These are phyloP conservation scores for Diphasiastrum complanatum DNA, from an alignment of 83 land plant species.

Conservation along the genomic window DNA sequence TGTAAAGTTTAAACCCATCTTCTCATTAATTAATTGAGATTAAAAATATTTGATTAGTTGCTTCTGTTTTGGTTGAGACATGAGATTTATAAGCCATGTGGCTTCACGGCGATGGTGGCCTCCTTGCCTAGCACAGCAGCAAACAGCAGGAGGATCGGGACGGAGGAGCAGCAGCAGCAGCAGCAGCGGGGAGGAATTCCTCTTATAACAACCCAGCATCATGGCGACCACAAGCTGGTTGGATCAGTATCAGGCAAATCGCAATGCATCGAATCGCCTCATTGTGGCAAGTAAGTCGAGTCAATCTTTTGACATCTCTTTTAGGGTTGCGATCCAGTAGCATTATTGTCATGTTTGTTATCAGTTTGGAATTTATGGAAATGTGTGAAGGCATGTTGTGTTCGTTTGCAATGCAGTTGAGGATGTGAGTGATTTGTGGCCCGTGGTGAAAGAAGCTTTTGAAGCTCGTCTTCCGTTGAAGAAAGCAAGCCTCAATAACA, in stretches of 20 bases:
- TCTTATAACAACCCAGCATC: too few relatives aligned
- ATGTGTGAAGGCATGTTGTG: background rate
- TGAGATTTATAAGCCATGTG: too few relatives aligned
- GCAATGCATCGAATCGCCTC: background rate
- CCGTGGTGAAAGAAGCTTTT: slow-evolving; percentile 57
- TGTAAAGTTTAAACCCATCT: too few relatives aligned
- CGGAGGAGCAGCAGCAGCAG: too few relatives aligned
- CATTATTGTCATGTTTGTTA: background rate
- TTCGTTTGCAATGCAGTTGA: slow-evolving; percentile 61
- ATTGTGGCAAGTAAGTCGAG: slow-evolving; percentile 13
- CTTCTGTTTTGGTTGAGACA: too few relatives aligned
- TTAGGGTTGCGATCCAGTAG: background rate
- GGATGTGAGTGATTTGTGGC: slow-evolving; percentile 96
- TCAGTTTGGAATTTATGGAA: background rate
- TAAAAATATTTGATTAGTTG: too few relatives aligned
- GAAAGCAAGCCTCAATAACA: slow-evolving; percentile 73
- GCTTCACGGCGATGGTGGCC: too few relatives aligned
- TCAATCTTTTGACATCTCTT: background rate
- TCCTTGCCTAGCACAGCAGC: too few relatives aligned
- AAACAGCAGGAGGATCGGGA: too few relatives aligned
- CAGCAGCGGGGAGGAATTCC: too few relatives aligned
- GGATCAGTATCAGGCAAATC: background rate
- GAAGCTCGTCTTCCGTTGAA: slow-evolving; percentile 83
- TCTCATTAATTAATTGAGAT: too few relatives aligned
- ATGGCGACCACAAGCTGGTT: slow-evolving; percentile 6